phyloP scores from a whole-genome alignment of 1,284 basidiomycete genomes.

The Coniophora puteana region DNA sequence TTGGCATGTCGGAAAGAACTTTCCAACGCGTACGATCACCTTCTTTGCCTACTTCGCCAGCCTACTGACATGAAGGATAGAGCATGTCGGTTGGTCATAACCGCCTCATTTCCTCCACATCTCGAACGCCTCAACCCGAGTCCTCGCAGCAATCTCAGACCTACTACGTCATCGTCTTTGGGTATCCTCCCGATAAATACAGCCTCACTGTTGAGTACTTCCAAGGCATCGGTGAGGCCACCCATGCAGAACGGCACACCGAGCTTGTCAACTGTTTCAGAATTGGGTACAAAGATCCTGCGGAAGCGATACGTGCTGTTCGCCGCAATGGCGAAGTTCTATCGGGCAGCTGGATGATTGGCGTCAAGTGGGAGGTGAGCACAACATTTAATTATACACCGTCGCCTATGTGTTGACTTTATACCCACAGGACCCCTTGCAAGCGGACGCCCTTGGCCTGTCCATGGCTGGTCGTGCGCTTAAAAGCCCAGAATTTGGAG shows the following conservation, averaged over 20 bases:
- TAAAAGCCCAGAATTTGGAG: conserved; percentile 21
- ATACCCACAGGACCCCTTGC: conserved; percentile 57
- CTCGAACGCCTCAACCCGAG: conserved; percentile 31
- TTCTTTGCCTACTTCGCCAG: conserved; percentile 3
- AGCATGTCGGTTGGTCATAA: background rate
- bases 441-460: conserved; percentile 54
- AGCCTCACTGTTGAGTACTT: conserved; percentile 68
- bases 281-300: conserved; percentile 64
- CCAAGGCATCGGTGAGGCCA: conserved; percentile 60
- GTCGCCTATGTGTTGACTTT: conserved; percentile 9
- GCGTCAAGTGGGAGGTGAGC: conserved; percentile 76
- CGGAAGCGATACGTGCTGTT: conserved; percentile 70
- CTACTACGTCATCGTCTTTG: conserved; percentile 66
- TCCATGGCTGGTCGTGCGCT: conserved; percentile 22
- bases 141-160: conserved; percentile 25
- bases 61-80: background rate
- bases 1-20: conserved; percentile 22
- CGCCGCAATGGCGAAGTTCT: conserved; percentile 76
- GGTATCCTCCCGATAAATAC: conserved; percentile 72
- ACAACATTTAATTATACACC: background rate
- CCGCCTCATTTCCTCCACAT: conserved; percentile 12
- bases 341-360: conserved; percentile 74
- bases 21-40: conserved; percentile 29
- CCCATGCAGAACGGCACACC: conserved; percentile 56
- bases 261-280: conserved; percentile 70